Percentiles rank a stretch among this genome's conserved stretches.
These are phyloP conservation scores for Metschnikowia peoriensis DNA, from an alignment of 805 yeast species.

Conservation along the genomic window DNA sequence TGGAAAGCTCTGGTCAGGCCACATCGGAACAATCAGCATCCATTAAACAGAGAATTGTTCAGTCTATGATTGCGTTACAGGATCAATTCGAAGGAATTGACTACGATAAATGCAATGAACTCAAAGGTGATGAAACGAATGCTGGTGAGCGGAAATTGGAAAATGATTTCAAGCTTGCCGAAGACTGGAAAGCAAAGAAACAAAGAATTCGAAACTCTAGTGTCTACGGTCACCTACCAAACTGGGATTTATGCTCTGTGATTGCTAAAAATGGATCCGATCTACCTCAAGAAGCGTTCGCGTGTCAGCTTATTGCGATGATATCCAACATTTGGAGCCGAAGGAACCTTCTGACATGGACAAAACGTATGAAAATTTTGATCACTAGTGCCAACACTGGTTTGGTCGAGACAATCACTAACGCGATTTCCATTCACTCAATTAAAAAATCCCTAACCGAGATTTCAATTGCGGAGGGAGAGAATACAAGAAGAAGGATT, in stretches of 20 bases:
- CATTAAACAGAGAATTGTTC: conserved; percentile 21
- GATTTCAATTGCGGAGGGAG: conserved; percentile 62
- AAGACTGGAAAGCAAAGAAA: conserved; percentile 87
- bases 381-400: conserved; percentile 91
- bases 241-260: conserved; percentile 95
- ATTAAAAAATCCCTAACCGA: conserved; percentile 90
- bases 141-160: conserved; percentile 88
- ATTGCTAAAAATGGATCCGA: conserved; percentile 97
- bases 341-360: conserved; percentile 77
- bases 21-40: conserved; percentile 34
- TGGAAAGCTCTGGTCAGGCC: conserved; percentile 72
- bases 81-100: conserved; percentile 40
- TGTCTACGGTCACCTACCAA: conserved; percentile 77
- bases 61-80: conserved; percentile 37
- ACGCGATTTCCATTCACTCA: conserved; percentile 91
- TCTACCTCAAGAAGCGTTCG: conserved; percentile 95
- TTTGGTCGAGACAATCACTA: conserved; percentile 91
- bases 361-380: conserved; percentile 86
- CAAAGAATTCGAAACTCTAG: conserved; percentile 77
- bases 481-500: conserved; percentile 61
- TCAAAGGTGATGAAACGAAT: conserved; percentile 36
- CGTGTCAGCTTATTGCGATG: conserved; percentile 88
- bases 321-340: conserved; percentile 82
- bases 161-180: conserved; percentile 89
- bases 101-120: conserved; percentile 43